Percentiles rank a stretch among this genome's conserved stretches.
phyloP scores from a whole-genome alignment of 768 basidiomycete genomes.

The Collybia mongolica region DNA sequence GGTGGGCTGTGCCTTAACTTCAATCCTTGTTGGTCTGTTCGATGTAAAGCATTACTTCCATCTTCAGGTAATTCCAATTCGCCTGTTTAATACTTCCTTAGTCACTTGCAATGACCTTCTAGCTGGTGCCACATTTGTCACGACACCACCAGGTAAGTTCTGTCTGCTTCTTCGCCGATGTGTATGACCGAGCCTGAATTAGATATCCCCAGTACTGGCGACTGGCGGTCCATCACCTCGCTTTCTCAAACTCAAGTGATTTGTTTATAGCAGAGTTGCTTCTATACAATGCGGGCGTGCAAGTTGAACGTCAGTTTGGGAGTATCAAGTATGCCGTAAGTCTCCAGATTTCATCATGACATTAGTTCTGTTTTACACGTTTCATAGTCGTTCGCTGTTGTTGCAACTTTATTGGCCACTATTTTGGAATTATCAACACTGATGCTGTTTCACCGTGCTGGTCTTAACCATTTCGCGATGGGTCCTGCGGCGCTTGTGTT shows the following conservation, averaged over 20 bases:
- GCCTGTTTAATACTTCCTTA: slow-evolving; percentile 5
- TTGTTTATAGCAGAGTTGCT: slow-evolving; percentile 75
- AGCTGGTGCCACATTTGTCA: slow-evolving; percentile 90
- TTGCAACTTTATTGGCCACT: slow-evolving; percentile 66
- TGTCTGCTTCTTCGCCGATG: slow-evolving; percentile 5
- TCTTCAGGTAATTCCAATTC: slow-evolving; percentile 57
- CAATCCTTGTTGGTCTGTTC: slow-evolving; percentile 75
- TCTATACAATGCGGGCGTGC: slow-evolving; percentile 67
- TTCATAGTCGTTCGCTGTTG: slow-evolving; percentile 71
- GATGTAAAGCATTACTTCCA: slow-evolving; percentile 90
- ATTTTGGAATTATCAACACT: slow-evolving; percentile 66
- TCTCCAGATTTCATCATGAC: neutral
- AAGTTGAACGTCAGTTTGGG: slow-evolving; percentile 84
- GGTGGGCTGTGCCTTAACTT: slow-evolving; percentile 65
- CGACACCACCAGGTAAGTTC: slow-evolving; percentile 76
- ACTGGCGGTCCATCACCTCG: slow-evolving; percentile 67
- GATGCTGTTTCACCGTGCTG: slow-evolving; percentile 61
- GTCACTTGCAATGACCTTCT: slow-evolving; percentile 9
- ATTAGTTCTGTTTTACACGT: neutral
- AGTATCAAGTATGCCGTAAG: slow-evolving; percentile 84
- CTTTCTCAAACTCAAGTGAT: slow-evolving; percentile 84
- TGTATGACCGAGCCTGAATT: slow-evolving; percentile 30
- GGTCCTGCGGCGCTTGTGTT: slow-evolving; percentile 79
- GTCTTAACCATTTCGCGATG: slow-evolving; percentile 72
- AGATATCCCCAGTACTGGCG: slow-evolving; percentile 76